Evolutionary conservation across 345 rosid species (phyloP).

Genomic region (Luvunga scandens): DNA sequence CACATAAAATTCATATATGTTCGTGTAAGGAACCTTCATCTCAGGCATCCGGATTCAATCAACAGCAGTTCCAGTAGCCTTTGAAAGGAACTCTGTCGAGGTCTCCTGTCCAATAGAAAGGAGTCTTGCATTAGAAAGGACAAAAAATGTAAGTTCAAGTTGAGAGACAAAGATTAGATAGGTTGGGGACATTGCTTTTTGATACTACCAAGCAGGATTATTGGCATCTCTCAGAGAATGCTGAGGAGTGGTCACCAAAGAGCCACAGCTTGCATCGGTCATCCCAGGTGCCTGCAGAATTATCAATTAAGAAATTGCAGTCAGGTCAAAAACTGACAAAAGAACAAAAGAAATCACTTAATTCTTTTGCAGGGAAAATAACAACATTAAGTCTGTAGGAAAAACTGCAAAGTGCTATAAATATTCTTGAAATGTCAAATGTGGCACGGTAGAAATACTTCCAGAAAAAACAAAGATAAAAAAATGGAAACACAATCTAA

Average conservation of each 20-base stretch:
- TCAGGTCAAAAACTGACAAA: constrained; percentile 8
- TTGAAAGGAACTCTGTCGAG: constrained; percentile 99
- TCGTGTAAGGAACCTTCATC: constrained; percentile 75
- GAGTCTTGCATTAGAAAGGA: constrained; percentile 59
- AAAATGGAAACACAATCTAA: neutral
- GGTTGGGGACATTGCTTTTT: neutral
- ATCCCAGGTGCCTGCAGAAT: constrained; percentile 54
- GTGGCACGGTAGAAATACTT: neutral
- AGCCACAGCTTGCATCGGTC: constrained; percentile 90
- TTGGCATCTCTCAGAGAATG: constrained; percentile 88
- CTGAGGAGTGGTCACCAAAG: constrained; percentile 92
- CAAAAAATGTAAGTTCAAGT: neutral
- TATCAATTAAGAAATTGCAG: neutral
- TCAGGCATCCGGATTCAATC: constrained; percentile 99
- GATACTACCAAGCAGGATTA: constrained; percentile 93
- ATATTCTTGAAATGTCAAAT: neutral
- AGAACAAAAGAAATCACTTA: neutral
- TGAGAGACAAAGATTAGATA: neutral
- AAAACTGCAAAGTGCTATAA: neutral
- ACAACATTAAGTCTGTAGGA: neutral
- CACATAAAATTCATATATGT: neutral
- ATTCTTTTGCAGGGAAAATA: constrained; percentile 7
- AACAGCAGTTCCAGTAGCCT: constrained; percentile 99
- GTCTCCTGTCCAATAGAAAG: constrained; percentile 99
- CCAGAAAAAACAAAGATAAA: neutral